Evolutionary conservation across 2,329 filamentous ascomycete species (phyloP), one percentile per base, ranked within the genome.

Genomic region (Trichocomaceae sp.): DNA sequence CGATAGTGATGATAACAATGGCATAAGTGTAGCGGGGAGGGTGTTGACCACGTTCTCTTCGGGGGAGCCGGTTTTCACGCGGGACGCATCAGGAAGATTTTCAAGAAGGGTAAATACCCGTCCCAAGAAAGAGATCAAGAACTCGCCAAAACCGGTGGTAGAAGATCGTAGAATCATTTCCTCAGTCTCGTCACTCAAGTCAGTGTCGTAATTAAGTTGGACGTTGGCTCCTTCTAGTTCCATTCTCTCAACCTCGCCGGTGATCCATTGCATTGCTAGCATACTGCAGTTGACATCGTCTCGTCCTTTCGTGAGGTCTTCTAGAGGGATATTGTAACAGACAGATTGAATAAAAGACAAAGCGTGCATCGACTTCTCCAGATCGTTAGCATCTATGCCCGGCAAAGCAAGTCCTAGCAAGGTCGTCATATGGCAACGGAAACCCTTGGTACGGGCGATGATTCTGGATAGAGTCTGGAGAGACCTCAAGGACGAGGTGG

Each of bases 21-120:
- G 93, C 51, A 89, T 90, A 59, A 99, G 84, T 0, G 93, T 90
- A 7, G 92, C 90, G 2, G 93, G 93, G 20, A 99, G 75, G 1
- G 91, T 95, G 67, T 97, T 97, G 67, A 97, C 91, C 47, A 99
- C 90, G 63, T 91, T 96, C 65, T 99, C 95, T 70, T 99, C 93
- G 0, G 93, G 93, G 5, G 90, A 95, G 10, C 90, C 90, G 57
- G 88, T 90, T 58, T 92, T 86, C 31, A 96, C 84, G 56, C 92
- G 83, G 29, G 90, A 87, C 9, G 90, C 84, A 72, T 99, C 95
- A 0, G 93, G 93, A 41, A 99, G 76, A 64, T 99, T 99, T 70
- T 99, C 93, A 20, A 99, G 73, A 9, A 99, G 80, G 0, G 91
- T 96, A 69, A 99, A 99, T 7, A 99, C 90, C 63, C 93, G 90